Base-by-base conservation (phyloP, 2,329 filamentous ascomycete genomes). In the Ambrosiella cleistominuta region DNA sequence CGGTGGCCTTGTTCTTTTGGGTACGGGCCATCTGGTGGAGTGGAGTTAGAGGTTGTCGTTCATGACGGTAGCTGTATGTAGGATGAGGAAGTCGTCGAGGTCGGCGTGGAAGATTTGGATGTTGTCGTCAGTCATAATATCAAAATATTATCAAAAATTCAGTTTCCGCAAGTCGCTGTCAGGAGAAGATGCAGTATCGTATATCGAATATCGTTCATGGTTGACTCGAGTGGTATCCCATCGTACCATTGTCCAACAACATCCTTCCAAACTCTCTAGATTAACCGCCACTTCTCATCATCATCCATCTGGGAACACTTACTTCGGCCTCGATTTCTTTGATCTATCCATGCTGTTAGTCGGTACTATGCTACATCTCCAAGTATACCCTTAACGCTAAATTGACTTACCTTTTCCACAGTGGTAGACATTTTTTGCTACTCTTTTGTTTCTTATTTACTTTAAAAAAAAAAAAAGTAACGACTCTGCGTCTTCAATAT, bases 1-100 rank as follows among this genome's bases (percentile, higher is more conserved):
- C 90, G 11, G 89, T 95, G 57, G 86, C 86, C 75, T 96, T 96
- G 73, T 96, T 96, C 76, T 96, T 96, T 72, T 97, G 90, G 68
- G 90, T 96, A 74, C 81, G 81, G 75, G 89, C 88, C 91, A 96
- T 96, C 84, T 91, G 64, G 65, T 60, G 54, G 56, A 54, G 56
- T 58, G 45, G 63, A 61, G 63, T 47, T 47, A 65, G 62, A 63
- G 60, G 50, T 8, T 57, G 61, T 37, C 57, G 63, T 57, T 56
- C 56, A 57, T 47, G 19, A 45, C n/a, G 39, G 38, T 8, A 37
- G 61, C 53, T 37, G 53, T 4, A 37, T 12, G 11, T 58, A 39
- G 49, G 36, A 27, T 42, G 6, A 37, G 35, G 12, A 42, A 27
- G 15, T 27, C 35, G 49, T 47, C 8, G 39, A 12, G 36, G 13